A percentile compares a stretch with the other conserved stretches of the same genome.
Conservation (phyloP, 2,329 filamentous ascomycete genomes). For the Hortaea sp. region DNA sequence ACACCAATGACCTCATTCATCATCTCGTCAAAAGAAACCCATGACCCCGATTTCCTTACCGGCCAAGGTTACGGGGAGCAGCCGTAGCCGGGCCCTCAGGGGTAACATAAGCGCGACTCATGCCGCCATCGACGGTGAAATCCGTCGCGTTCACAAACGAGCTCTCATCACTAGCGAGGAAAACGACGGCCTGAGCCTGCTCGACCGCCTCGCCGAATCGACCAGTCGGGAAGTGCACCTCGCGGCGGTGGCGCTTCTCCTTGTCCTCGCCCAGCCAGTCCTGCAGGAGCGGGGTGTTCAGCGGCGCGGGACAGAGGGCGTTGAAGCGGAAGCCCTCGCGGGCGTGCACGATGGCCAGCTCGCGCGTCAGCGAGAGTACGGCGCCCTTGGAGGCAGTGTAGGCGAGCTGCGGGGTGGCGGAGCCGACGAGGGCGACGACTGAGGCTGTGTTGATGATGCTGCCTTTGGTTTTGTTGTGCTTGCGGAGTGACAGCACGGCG, state of each 20-base stretch:
- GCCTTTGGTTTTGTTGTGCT: slow-evolving; percentile 65
- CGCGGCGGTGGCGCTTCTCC: slow-evolving; percentile 69
- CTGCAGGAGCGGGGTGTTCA: slow-evolving; percentile 86
- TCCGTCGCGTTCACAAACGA: slow-evolving; percentile 86
- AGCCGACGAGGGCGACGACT: slow-evolving; percentile 77
- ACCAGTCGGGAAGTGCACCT: slow-evolving; percentile 81
- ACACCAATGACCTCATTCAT: too few relatives aligned
- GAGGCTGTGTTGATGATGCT: slow-evolving; percentile 90
- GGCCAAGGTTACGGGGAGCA: slow-evolving; percentile 33
- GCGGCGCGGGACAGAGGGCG: slow-evolving; percentile 75
- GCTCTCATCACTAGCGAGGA: slow-evolving; percentile 77
- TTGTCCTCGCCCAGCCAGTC: slow-evolving; percentile 86
- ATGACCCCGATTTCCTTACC: slow-evolving; percentile 7
- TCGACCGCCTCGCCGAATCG: slow-evolving; percentile 90
- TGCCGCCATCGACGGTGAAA: slow-evolving; percentile 90
- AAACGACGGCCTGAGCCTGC: slow-evolving; percentile 81
- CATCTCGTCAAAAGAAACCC: too few relatives aligned
- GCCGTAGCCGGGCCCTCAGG: slow-evolving; percentile 47
- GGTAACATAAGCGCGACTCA: slow-evolving; percentile 81
- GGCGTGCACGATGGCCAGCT: slow-evolving; percentile 85
- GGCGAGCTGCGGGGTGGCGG: slow-evolving; percentile 78
- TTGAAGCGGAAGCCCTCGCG: slow-evolving; percentile 87
- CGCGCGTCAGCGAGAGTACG: slow-evolving; percentile 78
- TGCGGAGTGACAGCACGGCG: slow-evolving; percentile 70
- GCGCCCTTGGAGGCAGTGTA: slow-evolving; percentile 94